Base-by-base conservation (phyloP, 805 yeast genomes). In the Yarrowia alimentaria region DNA sequence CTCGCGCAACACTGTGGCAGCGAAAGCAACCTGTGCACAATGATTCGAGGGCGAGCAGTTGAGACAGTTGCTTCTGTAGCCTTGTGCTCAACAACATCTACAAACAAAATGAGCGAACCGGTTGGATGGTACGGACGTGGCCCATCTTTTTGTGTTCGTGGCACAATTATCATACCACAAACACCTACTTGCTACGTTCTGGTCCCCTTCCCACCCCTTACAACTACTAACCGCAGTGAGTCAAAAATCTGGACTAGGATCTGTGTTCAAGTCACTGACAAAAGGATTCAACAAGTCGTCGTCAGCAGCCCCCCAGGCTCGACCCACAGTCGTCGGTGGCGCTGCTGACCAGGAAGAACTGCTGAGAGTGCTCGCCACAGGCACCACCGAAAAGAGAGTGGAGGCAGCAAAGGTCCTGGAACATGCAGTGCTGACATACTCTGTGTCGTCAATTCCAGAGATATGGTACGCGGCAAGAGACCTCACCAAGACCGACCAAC, bases 401-500 rank as follows among this genome's bases (percentile, higher is more conserved):
- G 68, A 73, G 1, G 80, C 84, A 0, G 80, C 85, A 0, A 69
- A 68, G 2, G 64, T 72, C 16, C 64, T 87, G 32, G 66, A 76
- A 6, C 72, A 72, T 2, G 69, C 78, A 3, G 64, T 86, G 2
- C 73, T 73, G 17, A 75, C 72, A 40, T 73, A 72, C 43, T 69
- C 81, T 3, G 73, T 80, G 2, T 71, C 81, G 0, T 75, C 83
- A 2, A 72, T 85, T 4, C 80, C 86, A 0, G 89, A 84, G 55
- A 71, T 86, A 1, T 87, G 96, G 96, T 79, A 81, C 62, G 66
- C 80, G 47, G 81, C 83, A 0, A 68, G 76, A 54, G 77, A 74
- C 45, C 64, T 82, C 62, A 71, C 85, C 45, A 68, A 68, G 6
- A 61, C 63, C 3, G 62, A 59, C 24, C 63, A 61, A n/a, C 59